phyloP scores from a whole-genome alignment of 441 rosid genomes.

The Gossypium lobatum region DNA sequence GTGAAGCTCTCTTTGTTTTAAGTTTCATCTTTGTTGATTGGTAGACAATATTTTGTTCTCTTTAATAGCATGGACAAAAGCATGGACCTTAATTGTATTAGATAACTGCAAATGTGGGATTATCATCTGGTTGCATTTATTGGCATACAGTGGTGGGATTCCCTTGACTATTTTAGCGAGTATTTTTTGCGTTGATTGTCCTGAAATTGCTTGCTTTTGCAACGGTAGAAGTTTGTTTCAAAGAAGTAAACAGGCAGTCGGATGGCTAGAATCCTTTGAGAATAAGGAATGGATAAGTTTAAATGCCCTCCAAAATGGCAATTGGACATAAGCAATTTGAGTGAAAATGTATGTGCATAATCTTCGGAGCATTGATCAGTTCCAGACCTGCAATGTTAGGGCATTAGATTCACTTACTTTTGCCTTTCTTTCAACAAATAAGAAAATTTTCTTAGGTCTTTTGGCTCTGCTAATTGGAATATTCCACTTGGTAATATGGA shows the following conservation, averaged over 20 bases:
- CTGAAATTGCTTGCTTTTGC: neutral
- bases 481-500: neutral
- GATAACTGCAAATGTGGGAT: neutral
- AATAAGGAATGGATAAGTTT: neutral
- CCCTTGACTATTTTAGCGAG: neutral
- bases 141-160: neutral
- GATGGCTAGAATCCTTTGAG: neutral
- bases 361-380: neutral
- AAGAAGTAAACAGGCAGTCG: neutral
- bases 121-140: neutral
- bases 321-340: neutral
- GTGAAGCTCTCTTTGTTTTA: neutral
- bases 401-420: neutral
- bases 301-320: neutral
- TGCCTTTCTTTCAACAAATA: neutral
- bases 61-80: neutral
- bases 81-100: neutral
- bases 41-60: neutral
- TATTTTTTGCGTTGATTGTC: neutral
- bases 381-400: neutral
- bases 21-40: neutral
- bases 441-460: neutral
- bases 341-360: slow-evolving; percentile 1
- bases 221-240: neutral
- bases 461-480: neutral